Percentiles rank a stretch among this genome's conserved stretches.
These are phyloP conservation scores for Novymonas esmeraldas DNA, from an alignment of 208 protist species.

Conservation along the genomic window DNA sequence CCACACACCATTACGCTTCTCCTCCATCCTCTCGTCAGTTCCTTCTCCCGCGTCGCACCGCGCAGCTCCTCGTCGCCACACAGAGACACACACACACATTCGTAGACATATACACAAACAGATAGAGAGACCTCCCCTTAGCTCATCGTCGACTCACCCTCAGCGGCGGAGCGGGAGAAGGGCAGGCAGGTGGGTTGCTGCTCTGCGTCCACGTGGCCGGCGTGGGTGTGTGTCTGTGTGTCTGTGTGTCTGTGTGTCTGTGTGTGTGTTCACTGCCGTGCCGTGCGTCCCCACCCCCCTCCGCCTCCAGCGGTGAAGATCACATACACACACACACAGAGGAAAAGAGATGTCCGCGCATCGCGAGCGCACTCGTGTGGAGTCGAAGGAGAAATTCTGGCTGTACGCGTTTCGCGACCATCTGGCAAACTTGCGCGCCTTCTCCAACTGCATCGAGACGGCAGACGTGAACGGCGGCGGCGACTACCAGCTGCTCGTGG, in stretches of 20 bases:
- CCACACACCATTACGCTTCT: no score
- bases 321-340: no score
- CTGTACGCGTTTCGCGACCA: slow-evolving; percentile 92
- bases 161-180: no score
- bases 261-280: no score
- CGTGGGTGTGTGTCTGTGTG: background rate
- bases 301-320: background rate
- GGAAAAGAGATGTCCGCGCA: background rate
- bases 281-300: background rate
- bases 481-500: slow-evolving; percentile 94
- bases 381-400: slow-evolving; percentile 78
- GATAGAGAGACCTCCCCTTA: no score
- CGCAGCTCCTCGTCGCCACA: no score
- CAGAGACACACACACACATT: no score
- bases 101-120: no score
- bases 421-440: slow-evolving; percentile 80
- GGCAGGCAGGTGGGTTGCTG: no score
- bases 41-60: no score
- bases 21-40: no score
- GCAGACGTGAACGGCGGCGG: slow-evolving; percentile 90
- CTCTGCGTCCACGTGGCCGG: background rate
- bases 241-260: background rate
- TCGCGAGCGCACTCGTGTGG: slow-evolving; percentile 3
- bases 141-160: no score
- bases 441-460: slow-evolving; percentile 75